phyloP scores from a whole-genome alignment of 2,329 filamentous ascomycete species.

The Bimuria novae-zelandiae region DNA sequence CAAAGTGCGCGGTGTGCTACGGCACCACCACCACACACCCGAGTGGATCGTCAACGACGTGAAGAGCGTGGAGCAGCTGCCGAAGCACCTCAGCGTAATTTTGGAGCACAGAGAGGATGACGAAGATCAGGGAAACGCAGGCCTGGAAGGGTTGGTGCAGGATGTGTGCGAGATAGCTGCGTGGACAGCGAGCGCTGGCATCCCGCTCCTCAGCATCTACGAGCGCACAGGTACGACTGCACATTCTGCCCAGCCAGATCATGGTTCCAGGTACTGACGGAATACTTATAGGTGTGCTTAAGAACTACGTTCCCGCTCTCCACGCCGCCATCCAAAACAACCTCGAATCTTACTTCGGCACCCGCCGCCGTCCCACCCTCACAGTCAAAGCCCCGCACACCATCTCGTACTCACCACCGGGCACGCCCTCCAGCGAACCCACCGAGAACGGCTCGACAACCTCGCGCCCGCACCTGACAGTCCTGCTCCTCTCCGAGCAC shows the following conservation, averaged over 20 bases:
- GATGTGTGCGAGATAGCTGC: conserved; percentile 90
- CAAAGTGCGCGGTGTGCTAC: conserved; percentile 78
- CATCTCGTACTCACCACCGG: conserved; percentile 59
- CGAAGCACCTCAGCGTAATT: conserved; percentile 86
- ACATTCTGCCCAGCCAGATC: too few relatives aligned
- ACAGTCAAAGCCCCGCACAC: conserved; percentile 74
- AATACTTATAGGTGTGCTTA: conserved; percentile 87
- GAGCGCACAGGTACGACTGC: conserved; percentile 76
- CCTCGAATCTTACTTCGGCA: conserved; percentile 85
- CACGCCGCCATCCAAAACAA: conserved; percentile 80
- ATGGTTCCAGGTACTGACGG: too few relatives aligned
- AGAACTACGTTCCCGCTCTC: conserved; percentile 83
- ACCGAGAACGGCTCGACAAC: conserved; percentile 26
- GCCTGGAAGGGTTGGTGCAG: conserved; percentile 81
- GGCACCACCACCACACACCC: conserved; percentile 94
- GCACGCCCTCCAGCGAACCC: conserved; percentile 47
- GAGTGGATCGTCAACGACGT: conserved; percentile 91
- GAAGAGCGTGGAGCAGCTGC: conserved; percentile 71
- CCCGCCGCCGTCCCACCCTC: conserved; percentile 67
- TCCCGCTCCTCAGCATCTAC: conserved; percentile 86
- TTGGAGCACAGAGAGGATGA: conserved; percentile 71
- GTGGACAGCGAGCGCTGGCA: conserved; percentile 90
- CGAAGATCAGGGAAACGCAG: conserved; percentile 66
- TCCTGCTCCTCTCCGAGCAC: conserved; percentile 83
- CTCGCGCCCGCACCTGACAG: conserved; percentile 54